These are phyloP conservation scores for Acanthamoeba triangularis DNA, from an alignment of 208 protist genomes.

Conservation along the genomic window DNA sequence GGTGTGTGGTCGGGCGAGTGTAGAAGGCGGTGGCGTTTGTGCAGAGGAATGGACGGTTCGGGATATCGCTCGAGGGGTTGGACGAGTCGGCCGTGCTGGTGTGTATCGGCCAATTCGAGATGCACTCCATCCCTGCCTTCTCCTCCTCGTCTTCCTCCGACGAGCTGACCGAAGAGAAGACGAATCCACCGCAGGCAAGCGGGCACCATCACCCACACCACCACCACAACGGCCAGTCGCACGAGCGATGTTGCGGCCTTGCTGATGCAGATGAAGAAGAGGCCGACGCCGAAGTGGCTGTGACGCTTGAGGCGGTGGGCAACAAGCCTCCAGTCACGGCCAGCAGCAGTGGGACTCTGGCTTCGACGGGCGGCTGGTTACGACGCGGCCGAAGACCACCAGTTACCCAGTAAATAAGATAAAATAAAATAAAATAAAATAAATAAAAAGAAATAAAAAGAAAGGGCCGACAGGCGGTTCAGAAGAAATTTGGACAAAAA, in stretches of 20 bases:
- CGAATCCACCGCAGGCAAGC: neutral
- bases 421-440: no score
- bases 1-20: neutral
- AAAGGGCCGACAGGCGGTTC: no score
- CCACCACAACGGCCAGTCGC: neutral
- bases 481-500: neutral
- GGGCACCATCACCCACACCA: neutral
- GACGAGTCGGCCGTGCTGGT: conserved; percentile 33
- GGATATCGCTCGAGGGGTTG: conserved; percentile 14
- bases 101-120: conserved; percentile 37
- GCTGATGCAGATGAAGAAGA: neutral
- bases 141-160: neutral
- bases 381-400: neutral
- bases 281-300: neutral
- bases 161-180: neutral
- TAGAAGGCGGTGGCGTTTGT: conserved; percentile 7
- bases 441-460: neutral
- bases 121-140: conserved; percentile 1
- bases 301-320: neutral
- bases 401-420: no score
- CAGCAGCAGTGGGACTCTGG: no score
- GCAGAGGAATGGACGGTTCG: conserved; percentile 1
- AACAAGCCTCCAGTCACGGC: neutral
- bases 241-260: conserved; percentile 5
- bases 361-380: neutral